Evolutionary conservation across 2,329 filamentous ascomycete species (phyloP).

Genomic region (Beauveria sp.): DNA sequence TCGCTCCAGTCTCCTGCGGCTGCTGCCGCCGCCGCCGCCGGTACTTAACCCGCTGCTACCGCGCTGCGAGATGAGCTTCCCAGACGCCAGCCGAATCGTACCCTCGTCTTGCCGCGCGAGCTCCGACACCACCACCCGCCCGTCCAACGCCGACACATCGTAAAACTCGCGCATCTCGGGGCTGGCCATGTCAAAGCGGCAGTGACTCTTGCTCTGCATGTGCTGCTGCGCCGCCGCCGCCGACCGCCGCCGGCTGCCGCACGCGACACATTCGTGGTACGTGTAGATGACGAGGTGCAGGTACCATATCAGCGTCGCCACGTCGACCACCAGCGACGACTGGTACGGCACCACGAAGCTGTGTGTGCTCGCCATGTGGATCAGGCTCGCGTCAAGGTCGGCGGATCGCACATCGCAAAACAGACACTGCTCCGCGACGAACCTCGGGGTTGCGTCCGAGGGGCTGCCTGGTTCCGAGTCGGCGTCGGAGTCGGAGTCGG

Average conservation of each 20-base stretch:
- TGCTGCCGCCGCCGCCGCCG: not conserved
- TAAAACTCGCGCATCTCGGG: conserved; percentile 28
- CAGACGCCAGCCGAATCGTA: conserved; percentile 1
- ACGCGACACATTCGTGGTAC: conserved; percentile 40
- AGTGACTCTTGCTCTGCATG: conserved; percentile 38
- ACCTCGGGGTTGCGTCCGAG: conserved; percentile 11
- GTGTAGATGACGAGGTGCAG: conserved; percentile 37
- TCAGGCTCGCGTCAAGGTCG: conserved; percentile 26
- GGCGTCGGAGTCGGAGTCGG: not conserved
- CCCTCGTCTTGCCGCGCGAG: not conserved
- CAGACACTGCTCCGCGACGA: conserved; percentile 26
- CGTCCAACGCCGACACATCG: conserved; percentile 17
- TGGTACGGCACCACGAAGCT: conserved; percentile 34
- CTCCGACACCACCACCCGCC: not conserved
- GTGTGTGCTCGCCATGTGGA: conserved; percentile 40
- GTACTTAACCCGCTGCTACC: not conserved
- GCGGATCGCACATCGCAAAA: conserved; percentile 28
- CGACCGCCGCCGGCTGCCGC: conserved; percentile 33
- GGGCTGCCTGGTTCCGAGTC: not conserved
- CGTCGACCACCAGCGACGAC: conserved; percentile 32
- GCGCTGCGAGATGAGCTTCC: conserved; percentile 5
- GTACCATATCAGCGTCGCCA: conserved; percentile 36
- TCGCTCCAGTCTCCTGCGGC: not conserved
- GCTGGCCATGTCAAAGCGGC: conserved; percentile 27
- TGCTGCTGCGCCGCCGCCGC: conserved; percentile 38